Evolutionary conservation across 345 rosid species (phyloP), one percentile per base, ranked within the genome.

Genomic region (Populus pruinosa): DNA sequence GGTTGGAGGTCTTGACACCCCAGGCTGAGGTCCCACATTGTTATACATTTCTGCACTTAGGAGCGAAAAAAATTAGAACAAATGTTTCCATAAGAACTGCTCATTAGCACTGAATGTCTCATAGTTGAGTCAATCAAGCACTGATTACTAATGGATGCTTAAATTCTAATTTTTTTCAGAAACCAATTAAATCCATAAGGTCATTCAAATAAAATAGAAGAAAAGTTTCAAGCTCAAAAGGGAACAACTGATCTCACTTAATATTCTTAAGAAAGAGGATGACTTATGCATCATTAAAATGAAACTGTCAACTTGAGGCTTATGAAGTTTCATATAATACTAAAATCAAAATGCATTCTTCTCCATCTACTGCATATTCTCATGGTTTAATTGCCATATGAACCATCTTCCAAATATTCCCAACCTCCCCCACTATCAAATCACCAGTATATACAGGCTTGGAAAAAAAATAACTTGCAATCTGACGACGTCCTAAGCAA

Each of bases 21-120:
- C 97, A 79, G 91, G 88, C 80, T 87, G 98, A 6, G 87, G 69
- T 80, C 91, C 96, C 62, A 85, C 79, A 76, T 89, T 93, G 75
- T 83, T 88, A 76, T 92, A 93, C 99, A 96, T 96, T 81, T 82
- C 92, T 94, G 79, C 13, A 38, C 73, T 29, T 33, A 27, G 2
- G n/a, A 12, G 27, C 7, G 21, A 38, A 43, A 50, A 53, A 64
- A 31, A n/a, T 36, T 66, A 47, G 66, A 55, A 63, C 23, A 76
- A 49, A 3, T 3, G 36, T 12, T 18, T 41, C 31, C 9, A 47
- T 7, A 66, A 69, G 55, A 70, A 49, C 49, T 27, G 49, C 47
- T 59, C 17, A 50, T 49, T 33, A 76, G 62, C 61, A 74, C 11
- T 53, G 44, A 49, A 38, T 31, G 65, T 41, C 14, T 49, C 70